phyloP scores from a whole-genome alignment of 257 asterid genomes.

The Jacaranda copaia region DNA sequence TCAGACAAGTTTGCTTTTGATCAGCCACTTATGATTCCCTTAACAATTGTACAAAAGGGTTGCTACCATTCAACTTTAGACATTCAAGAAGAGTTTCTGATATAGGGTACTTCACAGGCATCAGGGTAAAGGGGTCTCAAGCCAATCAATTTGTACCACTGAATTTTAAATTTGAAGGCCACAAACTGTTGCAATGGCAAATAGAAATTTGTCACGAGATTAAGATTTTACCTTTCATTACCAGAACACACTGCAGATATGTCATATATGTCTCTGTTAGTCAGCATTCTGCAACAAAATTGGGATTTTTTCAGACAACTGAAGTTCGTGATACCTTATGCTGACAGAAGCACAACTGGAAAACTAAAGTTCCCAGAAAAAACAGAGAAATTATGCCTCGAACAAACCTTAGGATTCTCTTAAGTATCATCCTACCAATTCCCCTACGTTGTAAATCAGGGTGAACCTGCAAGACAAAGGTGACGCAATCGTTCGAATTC shows the following conservation, averaged over 20 bases:
- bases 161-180: background rate
- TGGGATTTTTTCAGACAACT: slow-evolving; percentile 14
- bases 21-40: background rate
- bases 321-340: background rate
- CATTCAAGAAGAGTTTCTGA: background rate
- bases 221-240: slow-evolving; percentile 56
- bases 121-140: background rate
- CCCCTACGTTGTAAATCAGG: slow-evolving; percentile 75
- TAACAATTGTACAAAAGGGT: background rate
- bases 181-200: background rate
- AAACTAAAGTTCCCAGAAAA: background rate
- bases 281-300: slow-evolving; percentile 73
- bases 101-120: background rate
- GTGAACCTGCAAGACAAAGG: slow-evolving; percentile 65
- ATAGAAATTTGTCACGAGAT: background rate
- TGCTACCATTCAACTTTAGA: background rate
- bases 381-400: background rate
- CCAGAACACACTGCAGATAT: slow-evolving; percentile 78
- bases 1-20: background rate
- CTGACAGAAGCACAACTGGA: slow-evolving; percentile 8
- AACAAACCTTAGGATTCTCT: slow-evolving; percentile 70
- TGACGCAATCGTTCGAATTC: slow-evolving; percentile 33
- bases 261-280: slow-evolving; percentile 67
- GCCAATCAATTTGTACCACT: background rate
- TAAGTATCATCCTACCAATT: slow-evolving; percentile 77